Percentiles rank a stretch among this genome's conserved stretches.
These are phyloP conservation scores for Hsuehochloa calcarea DNA, from an alignment of 176 grass and related monocot genomes.

Conservation along the genomic window DNA sequence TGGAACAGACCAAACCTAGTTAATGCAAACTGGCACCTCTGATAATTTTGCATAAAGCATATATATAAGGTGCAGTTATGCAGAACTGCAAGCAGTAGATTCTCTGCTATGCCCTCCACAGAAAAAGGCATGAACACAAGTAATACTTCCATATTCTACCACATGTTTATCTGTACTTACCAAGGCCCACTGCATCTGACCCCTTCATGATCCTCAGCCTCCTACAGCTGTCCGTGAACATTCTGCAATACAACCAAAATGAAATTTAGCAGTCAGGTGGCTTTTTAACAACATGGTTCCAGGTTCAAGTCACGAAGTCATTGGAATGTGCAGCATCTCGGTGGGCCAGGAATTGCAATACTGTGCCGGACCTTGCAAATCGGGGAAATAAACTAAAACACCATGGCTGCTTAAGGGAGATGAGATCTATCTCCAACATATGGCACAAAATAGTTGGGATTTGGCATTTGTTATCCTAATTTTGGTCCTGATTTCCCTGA, in stretches of 20 bases:
- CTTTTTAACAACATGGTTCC: background rate
- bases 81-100: constrained; percentile 16
- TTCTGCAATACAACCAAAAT: constrained; percentile 26
- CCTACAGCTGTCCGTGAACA: constrained; percentile 51
- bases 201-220: constrained; percentile 64
- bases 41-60: constrained; percentile 3
- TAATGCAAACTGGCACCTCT: constrained; percentile 14
- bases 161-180: constrained; percentile 32
- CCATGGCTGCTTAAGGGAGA: background rate
- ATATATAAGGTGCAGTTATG: background rate
- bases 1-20: constrained; percentile 1
- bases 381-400: background rate
- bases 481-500: background rate
- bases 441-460: background rate
- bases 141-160: background rate
- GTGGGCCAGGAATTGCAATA: background rate
- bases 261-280: constrained; percentile 11
- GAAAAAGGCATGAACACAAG: background rate
- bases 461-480: background rate
- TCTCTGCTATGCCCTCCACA: constrained; percentile 24
- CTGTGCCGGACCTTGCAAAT: background rate
- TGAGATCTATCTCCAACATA: background rate
- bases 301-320: constrained; percentile 23
- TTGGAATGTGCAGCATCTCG: constrained; percentile 9
- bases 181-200: constrained; percentile 55